Evolutionary conservation across 352 stramenopile genomes (phyloP).

Genomic region (Aphanomyces invadans): DNA sequence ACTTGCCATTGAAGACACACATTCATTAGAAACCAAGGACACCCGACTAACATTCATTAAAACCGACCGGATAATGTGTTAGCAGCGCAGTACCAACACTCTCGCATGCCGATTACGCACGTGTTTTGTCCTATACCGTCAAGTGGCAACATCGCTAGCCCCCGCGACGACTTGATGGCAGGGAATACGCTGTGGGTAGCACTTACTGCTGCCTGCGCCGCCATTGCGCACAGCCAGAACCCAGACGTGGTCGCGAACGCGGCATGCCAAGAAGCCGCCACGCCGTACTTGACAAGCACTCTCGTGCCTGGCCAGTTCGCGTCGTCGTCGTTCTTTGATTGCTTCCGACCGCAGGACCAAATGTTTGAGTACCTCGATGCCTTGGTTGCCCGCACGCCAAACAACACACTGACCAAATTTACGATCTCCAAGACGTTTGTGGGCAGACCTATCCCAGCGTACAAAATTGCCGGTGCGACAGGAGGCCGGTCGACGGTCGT

Average conservation of each 20-base stretch:
- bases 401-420: conserved; percentile 18
- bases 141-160: no score
- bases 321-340: conserved; percentile 30
- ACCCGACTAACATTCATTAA: no score
- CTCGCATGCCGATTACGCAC: no score
- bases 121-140: background rate
- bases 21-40: no score
- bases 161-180: background rate
- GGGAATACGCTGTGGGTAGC: background rate
- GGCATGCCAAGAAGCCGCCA: background rate
- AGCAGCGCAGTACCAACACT: no score
- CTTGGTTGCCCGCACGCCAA: conserved; percentile 10
- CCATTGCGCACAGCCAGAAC: conserved; percentile 1
- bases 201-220: background rate
- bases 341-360: conserved; percentile 28
- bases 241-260: background rate
- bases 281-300: background rate
- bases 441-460: conserved; percentile 28
- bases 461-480: conserved; percentile 26
- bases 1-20: no score
- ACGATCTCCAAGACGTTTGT: conserved; percentile 23
- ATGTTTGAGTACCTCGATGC: conserved; percentile 30
- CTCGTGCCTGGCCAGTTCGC: conserved; percentile 1
- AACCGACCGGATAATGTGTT: no score
- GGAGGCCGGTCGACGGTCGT: conserved; percentile 20